These are phyloP conservation scores for Lagenaria siceraria DNA, from an alignment of 306 rosid species.

Conservation along the genomic window DNA sequence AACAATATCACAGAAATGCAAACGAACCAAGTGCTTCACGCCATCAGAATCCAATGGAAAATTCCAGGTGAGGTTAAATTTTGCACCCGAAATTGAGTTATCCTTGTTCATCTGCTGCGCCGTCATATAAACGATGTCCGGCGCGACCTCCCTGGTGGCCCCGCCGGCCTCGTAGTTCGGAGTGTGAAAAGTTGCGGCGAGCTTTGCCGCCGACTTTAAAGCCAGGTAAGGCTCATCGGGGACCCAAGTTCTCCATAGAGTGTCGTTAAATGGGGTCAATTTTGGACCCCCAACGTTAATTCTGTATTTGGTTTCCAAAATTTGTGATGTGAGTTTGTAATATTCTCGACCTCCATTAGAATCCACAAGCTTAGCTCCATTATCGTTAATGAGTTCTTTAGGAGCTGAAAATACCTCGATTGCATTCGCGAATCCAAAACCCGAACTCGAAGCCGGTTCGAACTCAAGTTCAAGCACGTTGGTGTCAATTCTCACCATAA, in stretches of 20 bases:
- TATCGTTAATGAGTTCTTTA: slow-evolving; percentile 48
- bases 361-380: slow-evolving; percentile 48
- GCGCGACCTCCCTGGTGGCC: slow-evolving; percentile 59
- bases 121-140: slow-evolving; percentile 79
- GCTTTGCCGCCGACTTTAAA: slow-evolving; percentile 55
- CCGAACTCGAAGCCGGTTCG: slow-evolving; percentile 29
- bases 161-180: slow-evolving; percentile 68
- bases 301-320: slow-evolving; percentile 70
- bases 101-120: slow-evolving; percentile 78
- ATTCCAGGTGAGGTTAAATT: slow-evolving; percentile 73
- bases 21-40: slow-evolving; percentile 44
- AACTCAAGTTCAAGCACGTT: slow-evolving; percentile 42
- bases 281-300: slow-evolving; percentile 71
- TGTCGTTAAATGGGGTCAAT: slow-evolving; percentile 84
- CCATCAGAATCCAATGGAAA: slow-evolving; percentile 42
- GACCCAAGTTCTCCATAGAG: slow-evolving; percentile 88
- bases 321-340: slow-evolving; percentile 40
- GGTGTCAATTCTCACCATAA: slow-evolving; percentile 29
- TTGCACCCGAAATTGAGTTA: slow-evolving; percentile 25
- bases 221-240: slow-evolving; percentile 72
- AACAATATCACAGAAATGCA: slow-evolving; percentile 91
- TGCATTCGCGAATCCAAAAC: slow-evolving; percentile 65
- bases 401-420: slow-evolving; percentile 80
- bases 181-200: slow-evolving; percentile 29
- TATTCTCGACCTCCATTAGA: slow-evolving; percentile 33